Evolutionary conservation across 129 eudicot genomes (phyloP).

Genomic region (Chrysanthemum makinoi): DNA sequence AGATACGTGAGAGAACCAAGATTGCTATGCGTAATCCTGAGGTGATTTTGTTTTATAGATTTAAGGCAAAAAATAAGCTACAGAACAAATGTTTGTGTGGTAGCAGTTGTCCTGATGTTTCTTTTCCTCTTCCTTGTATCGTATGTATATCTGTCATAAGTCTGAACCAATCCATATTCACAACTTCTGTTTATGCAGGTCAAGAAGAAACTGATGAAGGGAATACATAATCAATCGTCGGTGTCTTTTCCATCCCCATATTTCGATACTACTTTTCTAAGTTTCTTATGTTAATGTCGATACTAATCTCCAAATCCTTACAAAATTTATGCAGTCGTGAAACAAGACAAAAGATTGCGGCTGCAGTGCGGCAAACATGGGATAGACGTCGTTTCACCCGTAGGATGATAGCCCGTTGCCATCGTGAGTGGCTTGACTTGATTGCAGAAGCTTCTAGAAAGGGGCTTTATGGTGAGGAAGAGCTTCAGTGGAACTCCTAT

Average conservation of each 20-base stretch:
- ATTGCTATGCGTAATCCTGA: slow-evolving; percentile 92
- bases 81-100: neutral
- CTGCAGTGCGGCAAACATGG: slow-evolving; percentile 78
- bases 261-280: slow-evolving; percentile 3
- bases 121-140: neutral
- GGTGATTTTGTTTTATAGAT: slow-evolving; percentile 36
- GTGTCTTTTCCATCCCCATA: slow-evolving; percentile 17
- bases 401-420: slow-evolving; percentile 67
- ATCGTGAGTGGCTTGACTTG: slow-evolving; percentile 72
- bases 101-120: neutral
- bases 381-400: slow-evolving; percentile 47
- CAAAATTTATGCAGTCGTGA: slow-evolving; percentile 45
- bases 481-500: slow-evolving; percentile 85
- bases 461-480: slow-evolving; percentile 71
- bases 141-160: slow-evolving; percentile 4
- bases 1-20: slow-evolving; percentile 75
- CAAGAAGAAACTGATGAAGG: slow-evolving; percentile 64
- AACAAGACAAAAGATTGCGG: slow-evolving; percentile 76
- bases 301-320: neutral
- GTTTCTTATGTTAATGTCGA: neutral
- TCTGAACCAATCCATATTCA: neutral
- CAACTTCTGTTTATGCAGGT: slow-evolving; percentile 44
- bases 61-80: neutral
- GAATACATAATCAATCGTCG: slow-evolving; percentile 87
- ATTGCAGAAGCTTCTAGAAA: slow-evolving; percentile 73